Conservation (phyloP, 2,329 filamentous ascomycete species). For the Grosmannia serpens region DNA sequence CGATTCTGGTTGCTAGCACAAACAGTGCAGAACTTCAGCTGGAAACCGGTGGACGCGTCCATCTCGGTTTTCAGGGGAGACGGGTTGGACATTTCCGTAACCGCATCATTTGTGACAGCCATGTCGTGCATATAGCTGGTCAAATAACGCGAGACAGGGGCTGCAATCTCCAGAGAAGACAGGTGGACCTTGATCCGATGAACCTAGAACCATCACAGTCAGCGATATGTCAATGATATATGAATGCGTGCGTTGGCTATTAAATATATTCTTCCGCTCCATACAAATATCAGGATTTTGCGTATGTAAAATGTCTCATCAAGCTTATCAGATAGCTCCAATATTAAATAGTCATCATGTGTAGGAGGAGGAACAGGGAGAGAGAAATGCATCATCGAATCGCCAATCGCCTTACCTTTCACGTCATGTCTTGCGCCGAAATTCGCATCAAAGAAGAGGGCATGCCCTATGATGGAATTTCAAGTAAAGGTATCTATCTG, state of each 20-base stretch:
- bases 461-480: neutral
- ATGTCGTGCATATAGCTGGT: neutral
- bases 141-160: neutral
- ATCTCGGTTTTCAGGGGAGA: conserved; percentile 28
- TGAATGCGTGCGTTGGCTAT: neutral
- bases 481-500: neutral
- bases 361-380: neutral
- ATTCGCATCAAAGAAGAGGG: neutral
- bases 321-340: conserved; percentile 61
- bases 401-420: neutral
- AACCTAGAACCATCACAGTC: neutral
- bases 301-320: conserved; percentile 38
- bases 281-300: conserved; percentile 15
- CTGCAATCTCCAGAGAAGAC: neutral
- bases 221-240: neutral
- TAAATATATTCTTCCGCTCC: neutral
- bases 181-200: neutral
- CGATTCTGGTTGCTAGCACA: conserved; percentile 97
- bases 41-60: conserved; percentile 53
- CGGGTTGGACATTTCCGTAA: neutral
- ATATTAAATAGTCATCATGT: conserved; percentile 45
- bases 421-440: neutral
- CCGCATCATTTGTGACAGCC: conserved; percentile 1
- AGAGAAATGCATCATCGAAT: neutral
- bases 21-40: conserved; percentile 95